These are phyloP conservation scores for Purpureocillium lavendulum DNA, from an alignment of 2,329 filamentous ascomycete species.

Conservation along the genomic window DNA sequence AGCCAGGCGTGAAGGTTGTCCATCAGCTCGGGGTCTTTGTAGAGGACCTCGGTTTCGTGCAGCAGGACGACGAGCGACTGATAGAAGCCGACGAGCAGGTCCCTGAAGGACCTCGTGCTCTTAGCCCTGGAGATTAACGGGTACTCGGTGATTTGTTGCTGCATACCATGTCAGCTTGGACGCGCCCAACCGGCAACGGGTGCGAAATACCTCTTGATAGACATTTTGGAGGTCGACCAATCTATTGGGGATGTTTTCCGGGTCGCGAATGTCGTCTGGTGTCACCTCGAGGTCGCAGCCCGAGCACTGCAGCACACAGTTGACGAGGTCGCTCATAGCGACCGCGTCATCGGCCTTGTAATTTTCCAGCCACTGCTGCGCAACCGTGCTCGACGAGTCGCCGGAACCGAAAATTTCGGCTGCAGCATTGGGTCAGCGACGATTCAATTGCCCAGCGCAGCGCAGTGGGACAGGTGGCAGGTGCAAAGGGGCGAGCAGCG, in stretches of 20 bases:
- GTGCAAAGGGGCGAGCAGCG: neutral
- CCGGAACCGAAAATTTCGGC: slow-evolving; percentile 57
- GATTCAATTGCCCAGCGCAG: slow-evolving; percentile 1
- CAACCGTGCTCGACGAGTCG: slow-evolving; percentile 46
- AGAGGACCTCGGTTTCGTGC: slow-evolving; percentile 74
- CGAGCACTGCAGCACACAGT: slow-evolving; percentile 60
- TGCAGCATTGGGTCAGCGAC: slow-evolving; percentile 22
- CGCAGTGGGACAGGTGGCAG: slow-evolving; percentile 12
- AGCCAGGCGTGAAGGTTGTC: slow-evolving; percentile 90
- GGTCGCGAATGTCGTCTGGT: slow-evolving; percentile 77
- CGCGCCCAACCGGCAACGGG: neutral
- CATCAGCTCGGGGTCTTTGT: slow-evolving; percentile 67
- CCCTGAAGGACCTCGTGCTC: slow-evolving; percentile 68
- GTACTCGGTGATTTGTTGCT: slow-evolving; percentile 80
- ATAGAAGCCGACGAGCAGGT: slow-evolving; percentile 72
- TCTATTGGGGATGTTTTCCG: slow-evolving; percentile 74
- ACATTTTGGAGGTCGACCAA: slow-evolving; percentile 80
- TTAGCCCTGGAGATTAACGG: slow-evolving; percentile 80
- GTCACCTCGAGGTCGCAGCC: slow-evolving; percentile 76
- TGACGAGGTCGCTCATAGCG: slow-evolving; percentile 55
- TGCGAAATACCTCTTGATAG: slow-evolving; percentile 61
- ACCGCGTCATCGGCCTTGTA: slow-evolving; percentile 46
- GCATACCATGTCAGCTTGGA: slow-evolving; percentile 16
- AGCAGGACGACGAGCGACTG: slow-evolving; percentile 66
- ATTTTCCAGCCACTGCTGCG: slow-evolving; percentile 50